Conservation (phyloP, 306 rosid species). For the Crataegus laevigata region DNA sequence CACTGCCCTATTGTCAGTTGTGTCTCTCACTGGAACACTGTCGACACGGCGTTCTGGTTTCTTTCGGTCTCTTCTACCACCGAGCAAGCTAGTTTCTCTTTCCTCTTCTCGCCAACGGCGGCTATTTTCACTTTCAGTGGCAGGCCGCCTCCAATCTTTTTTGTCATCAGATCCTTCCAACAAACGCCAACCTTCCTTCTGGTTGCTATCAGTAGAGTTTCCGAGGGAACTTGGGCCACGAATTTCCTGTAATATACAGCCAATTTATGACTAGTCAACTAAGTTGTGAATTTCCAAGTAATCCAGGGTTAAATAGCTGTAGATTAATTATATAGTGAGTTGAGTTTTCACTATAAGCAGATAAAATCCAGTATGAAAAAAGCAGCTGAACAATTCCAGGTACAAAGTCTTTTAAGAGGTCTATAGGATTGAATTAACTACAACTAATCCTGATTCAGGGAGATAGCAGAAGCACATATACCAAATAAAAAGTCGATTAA, state of each 20-base stretch:
- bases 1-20: slow-evolving; percentile 31
- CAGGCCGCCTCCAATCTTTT: slow-evolving; percentile 45
- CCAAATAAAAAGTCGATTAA: not conserved
- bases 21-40: slow-evolving; percentile 30
- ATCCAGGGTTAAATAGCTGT: not conserved
- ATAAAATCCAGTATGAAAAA: not conserved
- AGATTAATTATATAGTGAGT: not conserved
- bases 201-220: slow-evolving; percentile 31
- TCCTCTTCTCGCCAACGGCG: slow-evolving; percentile 71
- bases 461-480: not conserved
- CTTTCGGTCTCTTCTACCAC: slow-evolving; percentile 51
- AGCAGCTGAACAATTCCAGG: not conserved
- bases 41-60: slow-evolving; percentile 50
- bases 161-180: slow-evolving; percentile 48
- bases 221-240: slow-evolving; percentile 39
- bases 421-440: not conserved
- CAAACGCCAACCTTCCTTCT: slow-evolving; percentile 50
- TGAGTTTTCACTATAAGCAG: not conserved
- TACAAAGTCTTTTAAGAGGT: not conserved
- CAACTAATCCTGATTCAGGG: not conserved
- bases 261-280: not conserved
- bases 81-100: slow-evolving; percentile 55
- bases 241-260: slow-evolving; percentile 29
- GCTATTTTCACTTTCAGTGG: slow-evolving; percentile 38
- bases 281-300: not conserved